Evolutionary conservation across 225 moss, liverwort and hornwort species (phyloP), one percentile per base, ranked within the genome.

Genomic region (Asterella californica): DNA sequence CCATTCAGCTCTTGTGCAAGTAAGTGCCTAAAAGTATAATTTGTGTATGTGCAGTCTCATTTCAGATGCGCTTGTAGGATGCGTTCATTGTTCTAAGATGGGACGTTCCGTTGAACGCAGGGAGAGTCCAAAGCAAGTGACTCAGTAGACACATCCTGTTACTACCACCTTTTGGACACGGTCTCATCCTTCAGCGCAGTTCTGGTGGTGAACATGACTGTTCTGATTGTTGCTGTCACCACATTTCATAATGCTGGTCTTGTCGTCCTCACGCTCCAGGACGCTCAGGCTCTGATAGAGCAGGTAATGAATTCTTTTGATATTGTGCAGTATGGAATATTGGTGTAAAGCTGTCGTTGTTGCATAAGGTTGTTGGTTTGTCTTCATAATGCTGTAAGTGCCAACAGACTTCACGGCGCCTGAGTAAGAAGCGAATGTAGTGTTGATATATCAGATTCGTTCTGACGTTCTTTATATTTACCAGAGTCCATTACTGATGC

Each of bases 201-300:
- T 74, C 84, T 91, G 38, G 78, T 89, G 78, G 91, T 91, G 27
- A 93, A 95, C 57, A 46, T 90, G 68, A 88, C 87, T n/a, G 87
- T 95, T 76, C 79, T 93, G 71, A 76, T 88, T 45, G 90, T 93
- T n/a, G 83, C 95, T 37, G 95, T 91, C 11, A 85, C 90, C 54
- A 90, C 87, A 67, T 91, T 91, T 65, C 93, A 95, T 80, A 93
- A 93, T 79, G 88, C 88, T 65, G 95, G 95, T 57, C 86, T 93
- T 76, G 88, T 93, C 27, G 86, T 91, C 29, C 83, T 91, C 70
- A 93, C 90, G 47, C 93, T 95, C 59, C 91, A 95, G 79, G 95
- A 95, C 83, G 89, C 90, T 48, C 91, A 93, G 88, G 83, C 85
- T 79, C 90, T 95, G 10, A 80, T 95, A 87, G 91, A 91, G 82